A percentile compares a stretch with the other conserved stretches of the same genome.
Conservation (phyloP, 768 basidiomycete species). For the Plicaturopsis crispa region DNA sequence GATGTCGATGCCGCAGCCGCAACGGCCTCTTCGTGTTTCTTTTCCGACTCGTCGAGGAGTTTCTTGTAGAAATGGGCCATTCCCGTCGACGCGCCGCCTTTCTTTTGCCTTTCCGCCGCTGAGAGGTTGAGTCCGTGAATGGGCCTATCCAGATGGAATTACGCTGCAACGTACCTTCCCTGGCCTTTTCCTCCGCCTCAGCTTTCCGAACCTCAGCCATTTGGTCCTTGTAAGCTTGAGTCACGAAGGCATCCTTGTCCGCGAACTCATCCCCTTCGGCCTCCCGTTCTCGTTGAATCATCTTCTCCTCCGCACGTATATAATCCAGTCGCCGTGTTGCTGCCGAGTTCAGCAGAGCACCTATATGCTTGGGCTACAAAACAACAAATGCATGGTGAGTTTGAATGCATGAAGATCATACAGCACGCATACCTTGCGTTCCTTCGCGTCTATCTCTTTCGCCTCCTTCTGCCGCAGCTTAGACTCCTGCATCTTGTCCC, state of each 20-base stretch:
- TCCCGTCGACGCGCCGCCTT: slow-evolving; percentile 56
- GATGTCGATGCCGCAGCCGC: slow-evolving; percentile 52
- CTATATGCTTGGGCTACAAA: slow-evolving; percentile 87
- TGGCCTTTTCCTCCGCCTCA: slow-evolving; percentile 85
- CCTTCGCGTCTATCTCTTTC: slow-evolving; percentile 69
- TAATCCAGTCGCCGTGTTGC: slow-evolving; percentile 85
- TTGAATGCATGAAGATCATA: slow-evolving; percentile 5
- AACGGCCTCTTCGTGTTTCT: slow-evolving; percentile 81
- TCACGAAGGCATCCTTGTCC: slow-evolving; percentile 97
- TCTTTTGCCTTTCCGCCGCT: slow-evolving; percentile 55
- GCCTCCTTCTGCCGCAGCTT: slow-evolving; percentile 66
- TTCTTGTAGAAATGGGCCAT: slow-evolving; percentile 82
- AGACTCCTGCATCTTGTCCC: slow-evolving; percentile 90
- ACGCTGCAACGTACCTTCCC: slow-evolving; percentile 63
- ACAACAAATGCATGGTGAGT: slow-evolving; percentile 10
- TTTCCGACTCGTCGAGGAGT: slow-evolving; percentile 70
- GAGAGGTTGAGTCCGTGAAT: slow-evolving; percentile 2
- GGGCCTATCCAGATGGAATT: background rate
- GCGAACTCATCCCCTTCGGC: slow-evolving; percentile 88
- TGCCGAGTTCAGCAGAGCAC: slow-evolving; percentile 68
- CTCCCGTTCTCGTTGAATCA: slow-evolving; percentile 91
- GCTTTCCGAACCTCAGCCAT: slow-evolving; percentile 86
- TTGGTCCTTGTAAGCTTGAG: slow-evolving; percentile 94
- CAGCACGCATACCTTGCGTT: slow-evolving; percentile 58
- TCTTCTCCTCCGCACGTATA: slow-evolving; percentile 93